Evolutionary conservation across 192 early-diverging fungal genomes (phyloP).

Genomic region (Dimargaris xerosporica): DNA sequence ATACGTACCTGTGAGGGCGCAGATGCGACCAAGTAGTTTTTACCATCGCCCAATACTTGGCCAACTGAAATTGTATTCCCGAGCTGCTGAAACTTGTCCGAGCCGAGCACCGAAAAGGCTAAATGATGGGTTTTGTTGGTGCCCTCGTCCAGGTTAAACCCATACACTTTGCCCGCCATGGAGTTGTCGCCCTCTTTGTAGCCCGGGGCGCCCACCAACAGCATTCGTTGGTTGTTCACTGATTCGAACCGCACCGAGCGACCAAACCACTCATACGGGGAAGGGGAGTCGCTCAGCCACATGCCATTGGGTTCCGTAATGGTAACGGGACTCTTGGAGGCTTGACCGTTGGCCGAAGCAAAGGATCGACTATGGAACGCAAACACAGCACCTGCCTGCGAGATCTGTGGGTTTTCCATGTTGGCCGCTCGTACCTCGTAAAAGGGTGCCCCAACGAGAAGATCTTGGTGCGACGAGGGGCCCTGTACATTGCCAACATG

Average conservation of each 20-base stretch:
- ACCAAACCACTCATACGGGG: slow-evolving; percentile 36
- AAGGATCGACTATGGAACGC: slow-evolving; percentile 18
- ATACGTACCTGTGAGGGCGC: neutral
- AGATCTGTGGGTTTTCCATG: slow-evolving; percentile 9
- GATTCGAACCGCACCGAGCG: slow-evolving; percentile 17
- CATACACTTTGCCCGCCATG: slow-evolving; percentile 36
- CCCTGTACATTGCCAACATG: slow-evolving; percentile 44
- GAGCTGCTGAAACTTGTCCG: slow-evolving; percentile 22
- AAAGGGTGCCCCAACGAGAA: slow-evolving; percentile 50
- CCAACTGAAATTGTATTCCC: slow-evolving; percentile 9
- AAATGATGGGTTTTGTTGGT: neutral
- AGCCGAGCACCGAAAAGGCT: slow-evolving; percentile 21
- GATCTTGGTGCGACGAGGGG: slow-evolving; percentile 45
- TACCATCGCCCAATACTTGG: neutral
- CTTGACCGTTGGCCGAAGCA: too few relatives aligned
- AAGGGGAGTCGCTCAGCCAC: too few relatives aligned
- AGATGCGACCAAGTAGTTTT: neutral
- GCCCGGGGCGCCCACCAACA: slow-evolving; percentile 40
- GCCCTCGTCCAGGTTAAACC: slow-evolving; percentile 18
- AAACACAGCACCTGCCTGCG: slow-evolving; percentile 30
- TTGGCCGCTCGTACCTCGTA: slow-evolving; percentile 11
- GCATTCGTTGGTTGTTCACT: slow-evolving; percentile 11
- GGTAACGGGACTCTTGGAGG: too few relatives aligned
- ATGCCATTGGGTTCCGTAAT: too few relatives aligned
- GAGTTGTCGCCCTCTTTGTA: slow-evolving; percentile 15